Base-by-base conservation (phyloP, 2,329 filamentous ascomycete species). In the Escovopsis weberi region DNA sequence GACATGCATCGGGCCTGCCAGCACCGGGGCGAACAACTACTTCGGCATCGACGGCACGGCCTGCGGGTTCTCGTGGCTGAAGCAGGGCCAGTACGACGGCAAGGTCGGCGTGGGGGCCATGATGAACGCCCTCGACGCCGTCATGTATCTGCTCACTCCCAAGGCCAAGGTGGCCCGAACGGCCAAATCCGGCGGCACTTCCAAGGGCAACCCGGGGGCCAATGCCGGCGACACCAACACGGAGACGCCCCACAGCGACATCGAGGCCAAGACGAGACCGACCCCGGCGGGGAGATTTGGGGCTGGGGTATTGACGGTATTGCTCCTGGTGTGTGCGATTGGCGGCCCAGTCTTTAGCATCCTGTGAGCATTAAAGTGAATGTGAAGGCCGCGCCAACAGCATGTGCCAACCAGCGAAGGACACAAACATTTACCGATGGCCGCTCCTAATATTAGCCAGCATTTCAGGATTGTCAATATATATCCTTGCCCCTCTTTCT, bases 31-130 rank as follows among this genome's bases (percentile, higher is more conserved):
- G 23, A 23, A 23, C 23, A 58, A 58, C 4, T 78, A 65, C 58
- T 62, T 59, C 18, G 80, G 79, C 4, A 60, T 63, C 10, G 54
- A 70, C 4, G 70, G 75, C 33, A 76, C 75, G 23, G 73, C 74
- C 7, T 86, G 82, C 55, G 80, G 81, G n/a, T 75, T 80, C 52
- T 65, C 65, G 42, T 85, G 81, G 81, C 70, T 70, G 19, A 51
- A 59, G 7, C 61, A 58, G 18, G 60, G 58, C 4, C 55, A 50
- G 2, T 84, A 74, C 51, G 81, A 85, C 53, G 74, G 73, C 5
- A 55, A 62, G 18, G 65, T 64, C 11, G 80, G 80, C 42, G 78
- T 85, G 8, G 80, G 81, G 36, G 68, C 81, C 57, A 76, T 84
- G 65, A 81, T 85, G 71, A 78, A 73, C 50, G 78, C 76, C 0